phyloP scores from a whole-genome alignment of 2,329 filamentous ascomycete species.

The Scorias spongiosa region DNA sequence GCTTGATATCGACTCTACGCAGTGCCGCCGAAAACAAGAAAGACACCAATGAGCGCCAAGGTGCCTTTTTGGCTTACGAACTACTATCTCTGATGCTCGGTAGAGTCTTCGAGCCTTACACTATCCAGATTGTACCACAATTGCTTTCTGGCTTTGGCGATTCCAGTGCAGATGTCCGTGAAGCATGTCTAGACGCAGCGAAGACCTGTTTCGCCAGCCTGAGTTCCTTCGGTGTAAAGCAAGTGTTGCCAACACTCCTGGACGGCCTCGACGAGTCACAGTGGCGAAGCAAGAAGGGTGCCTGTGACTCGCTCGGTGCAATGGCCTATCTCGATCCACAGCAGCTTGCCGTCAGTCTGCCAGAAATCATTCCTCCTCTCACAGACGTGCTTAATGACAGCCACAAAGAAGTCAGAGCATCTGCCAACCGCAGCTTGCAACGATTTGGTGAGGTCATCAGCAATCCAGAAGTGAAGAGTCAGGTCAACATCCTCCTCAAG shows the following conservation, averaged over 20 bases:
- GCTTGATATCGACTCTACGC: slow-evolving; percentile 67
- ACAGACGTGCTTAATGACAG: slow-evolving; percentile 92
- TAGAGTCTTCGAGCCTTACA: slow-evolving; percentile 85
- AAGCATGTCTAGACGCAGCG: slow-evolving; percentile 80
- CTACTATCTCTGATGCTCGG: slow-evolving; percentile 75
- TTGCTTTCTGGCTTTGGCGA: slow-evolving; percentile 83
- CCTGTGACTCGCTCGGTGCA: slow-evolving; percentile 87
- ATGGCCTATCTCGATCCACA: slow-evolving; percentile 98
- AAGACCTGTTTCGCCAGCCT: slow-evolving; percentile 88
- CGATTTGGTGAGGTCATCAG: slow-evolving; percentile 96
- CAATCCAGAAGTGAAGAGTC: slow-evolving; percentile 89
- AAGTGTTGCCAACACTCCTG: slow-evolving; percentile 80
- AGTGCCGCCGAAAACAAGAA: slow-evolving; percentile 91
- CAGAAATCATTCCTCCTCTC: slow-evolving; percentile 90
- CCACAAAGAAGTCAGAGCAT: slow-evolving; percentile 87
- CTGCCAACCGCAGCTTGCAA: slow-evolving; percentile 90
- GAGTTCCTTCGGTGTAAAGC: slow-evolving; percentile 90
- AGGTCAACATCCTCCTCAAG: slow-evolving; percentile 84
- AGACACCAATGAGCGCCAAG: slow-evolving; percentile 74
- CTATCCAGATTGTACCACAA: slow-evolving; percentile 88
- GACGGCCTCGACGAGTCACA: slow-evolving; percentile 87
- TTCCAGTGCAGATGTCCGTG: slow-evolving; percentile 71
- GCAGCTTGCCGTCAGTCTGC: slow-evolving; percentile 79
- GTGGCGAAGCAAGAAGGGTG: slow-evolving; percentile 97
- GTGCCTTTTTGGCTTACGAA: slow-evolving; percentile 79